Conservation (phyloP, 2,329 filamentous ascomycete genomes). For the Trichoderma sp. region DNA sequence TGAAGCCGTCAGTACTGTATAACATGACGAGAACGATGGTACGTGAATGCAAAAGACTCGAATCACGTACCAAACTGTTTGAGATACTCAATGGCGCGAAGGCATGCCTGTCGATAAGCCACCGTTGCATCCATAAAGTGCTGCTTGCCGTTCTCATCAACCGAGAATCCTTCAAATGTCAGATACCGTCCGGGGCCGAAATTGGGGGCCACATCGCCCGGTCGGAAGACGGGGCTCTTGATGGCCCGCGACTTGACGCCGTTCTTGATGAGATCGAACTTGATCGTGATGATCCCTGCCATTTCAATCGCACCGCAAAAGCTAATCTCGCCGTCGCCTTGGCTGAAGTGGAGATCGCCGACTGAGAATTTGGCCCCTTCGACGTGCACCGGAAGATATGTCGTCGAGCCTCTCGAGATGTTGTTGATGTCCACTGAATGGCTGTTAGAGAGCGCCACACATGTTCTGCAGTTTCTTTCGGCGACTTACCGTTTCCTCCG, state of each 20-base stretch:
- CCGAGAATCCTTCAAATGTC: conserved; percentile 72
- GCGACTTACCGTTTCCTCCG: conserved; percentile 66
- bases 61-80: conserved; percentile 39
- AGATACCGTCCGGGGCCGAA: conserved; percentile 72
- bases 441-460: background rate
- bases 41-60: too few species aligned
- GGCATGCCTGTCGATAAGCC: conserved; percentile 79
- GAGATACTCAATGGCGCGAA: conserved; percentile 52
- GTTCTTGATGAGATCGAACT: conserved; percentile 83
- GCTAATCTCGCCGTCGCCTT: conserved; percentile 88
- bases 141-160: conserved; percentile 86
- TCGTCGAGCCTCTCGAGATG: conserved; percentile 74
- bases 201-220: conserved; percentile 84
- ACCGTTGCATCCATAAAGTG: conserved; percentile 86
- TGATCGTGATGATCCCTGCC: conserved; percentile 87
- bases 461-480: background rate
- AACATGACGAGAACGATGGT: background rate
- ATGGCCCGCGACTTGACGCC: conserved; percentile 74
- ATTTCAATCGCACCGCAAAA: conserved; percentile 93
- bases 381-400: conserved; percentile 87
- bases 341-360: conserved; percentile 79
- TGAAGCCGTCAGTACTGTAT: background rate
- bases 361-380: conserved; percentile 86
- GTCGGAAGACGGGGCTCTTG: conserved; percentile 82
- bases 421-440: conserved; percentile 80